Evolutionary conservation across 2,329 filamentous ascomycete species (phyloP).

Genomic region (Colletotrichum endophyticum): DNA sequence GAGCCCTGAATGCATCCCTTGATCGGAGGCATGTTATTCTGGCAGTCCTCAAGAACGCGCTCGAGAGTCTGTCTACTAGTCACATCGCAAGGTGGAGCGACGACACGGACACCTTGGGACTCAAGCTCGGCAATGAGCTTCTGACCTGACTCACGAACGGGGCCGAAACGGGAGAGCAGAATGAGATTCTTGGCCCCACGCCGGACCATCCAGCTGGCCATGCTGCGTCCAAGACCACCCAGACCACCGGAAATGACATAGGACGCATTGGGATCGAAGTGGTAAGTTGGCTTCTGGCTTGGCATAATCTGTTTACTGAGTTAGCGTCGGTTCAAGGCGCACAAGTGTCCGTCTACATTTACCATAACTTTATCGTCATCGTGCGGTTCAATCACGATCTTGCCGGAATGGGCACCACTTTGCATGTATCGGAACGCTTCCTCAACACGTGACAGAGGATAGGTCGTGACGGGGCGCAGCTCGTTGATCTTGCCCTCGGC

Average conservation of each 20-base stretch:
- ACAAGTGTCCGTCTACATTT: background rate
- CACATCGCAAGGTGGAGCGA: background rate
- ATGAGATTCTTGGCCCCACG: conserved; percentile 31
- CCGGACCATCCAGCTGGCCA: conserved; percentile 25
- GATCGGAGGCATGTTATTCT: background rate
- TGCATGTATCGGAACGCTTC: conserved; percentile 40
- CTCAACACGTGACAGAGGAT: conserved; percentile 23
- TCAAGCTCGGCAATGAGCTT: conserved; percentile 16
- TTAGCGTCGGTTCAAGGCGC: background rate
- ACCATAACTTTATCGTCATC: background rate
- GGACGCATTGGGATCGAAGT: background rate
- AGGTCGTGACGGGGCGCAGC: conserved; percentile 27
- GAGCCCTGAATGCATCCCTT: conserved; percentile 28
- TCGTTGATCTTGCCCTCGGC: background rate
- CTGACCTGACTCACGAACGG: background rate
- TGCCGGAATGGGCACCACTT: conserved; percentile 40
- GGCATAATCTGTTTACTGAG: background rate
- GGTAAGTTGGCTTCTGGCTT: background rate
- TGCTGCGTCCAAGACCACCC: conserved; percentile 27
- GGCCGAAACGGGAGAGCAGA: conserved; percentile 30
- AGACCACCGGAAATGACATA: conserved; percentile 19
- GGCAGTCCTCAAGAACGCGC: background rate
- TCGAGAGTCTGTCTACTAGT: background rate
- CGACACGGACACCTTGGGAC: conserved; percentile 5
- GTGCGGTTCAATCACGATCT: conserved; percentile 31